These are phyloP conservation scores for Pinus albicaulis DNA, from an alignment of 75 land plant species.

Conservation along the genomic window DNA sequence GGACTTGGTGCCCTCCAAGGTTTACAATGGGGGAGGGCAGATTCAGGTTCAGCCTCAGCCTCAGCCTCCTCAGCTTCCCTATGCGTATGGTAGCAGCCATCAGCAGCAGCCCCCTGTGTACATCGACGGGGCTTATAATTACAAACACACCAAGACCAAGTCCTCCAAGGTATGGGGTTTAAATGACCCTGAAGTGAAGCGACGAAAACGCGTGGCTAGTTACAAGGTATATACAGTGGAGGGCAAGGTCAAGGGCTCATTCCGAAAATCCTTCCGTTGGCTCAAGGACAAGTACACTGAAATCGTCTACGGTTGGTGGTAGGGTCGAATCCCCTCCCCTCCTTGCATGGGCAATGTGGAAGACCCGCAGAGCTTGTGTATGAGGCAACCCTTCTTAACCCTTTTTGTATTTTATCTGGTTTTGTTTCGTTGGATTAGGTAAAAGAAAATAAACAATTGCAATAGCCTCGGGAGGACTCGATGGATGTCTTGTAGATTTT, in stretches of 20 bases:
- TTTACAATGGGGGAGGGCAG: background rate
- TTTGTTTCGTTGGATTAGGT: background rate
- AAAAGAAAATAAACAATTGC: background rate
- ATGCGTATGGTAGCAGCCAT: background rate
- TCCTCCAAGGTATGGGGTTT: slow-evolving; percentile 37
- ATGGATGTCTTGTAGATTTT: background rate
- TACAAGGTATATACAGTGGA: slow-evolving; percentile 77
- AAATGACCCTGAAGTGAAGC: slow-evolving; percentile 74
- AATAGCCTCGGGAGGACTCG: background rate
- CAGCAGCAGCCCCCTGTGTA: background rate
- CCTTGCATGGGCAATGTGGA: background rate
- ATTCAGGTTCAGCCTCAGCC: slow-evolving; percentile 1
- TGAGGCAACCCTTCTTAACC: background rate
- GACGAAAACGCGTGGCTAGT: slow-evolving; percentile 80
- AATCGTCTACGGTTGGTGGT: slow-evolving; percentile 73
- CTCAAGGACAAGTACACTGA: slow-evolving; percentile 67
- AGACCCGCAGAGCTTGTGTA: background rate
- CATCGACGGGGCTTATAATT: background rate
- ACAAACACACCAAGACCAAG: slow-evolving; percentile 27
- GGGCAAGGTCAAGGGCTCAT: slow-evolving; percentile 67
- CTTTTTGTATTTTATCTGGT: background rate
- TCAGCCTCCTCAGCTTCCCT: background rate
- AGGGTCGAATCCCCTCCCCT: slow-evolving; percentile 8
- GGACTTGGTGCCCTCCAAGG: background rate
- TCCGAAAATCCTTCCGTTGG: slow-evolving; percentile 77